These are phyloP conservation scores for Phytophthora sojae DNA, from an alignment of 352 stramenopile species.

Conservation along the genomic window DNA sequence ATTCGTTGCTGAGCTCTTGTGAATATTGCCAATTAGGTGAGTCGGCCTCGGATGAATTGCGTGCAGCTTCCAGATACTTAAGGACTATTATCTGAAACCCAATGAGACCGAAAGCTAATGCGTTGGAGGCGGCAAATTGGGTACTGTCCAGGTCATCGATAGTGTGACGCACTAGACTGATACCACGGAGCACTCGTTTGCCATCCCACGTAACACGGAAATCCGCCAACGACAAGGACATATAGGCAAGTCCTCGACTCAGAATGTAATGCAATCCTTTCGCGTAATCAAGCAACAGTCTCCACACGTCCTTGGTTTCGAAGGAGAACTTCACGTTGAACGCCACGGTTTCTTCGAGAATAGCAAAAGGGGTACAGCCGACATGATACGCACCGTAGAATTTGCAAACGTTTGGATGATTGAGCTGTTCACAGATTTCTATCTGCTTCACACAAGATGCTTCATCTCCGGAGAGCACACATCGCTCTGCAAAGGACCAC, in stretches of 20 bases:
- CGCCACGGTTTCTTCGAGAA: background rate
- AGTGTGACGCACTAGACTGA: background rate
- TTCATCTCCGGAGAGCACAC: background rate
- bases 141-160: background rate
- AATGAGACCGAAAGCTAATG: background rate
- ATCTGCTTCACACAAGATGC: background rate
- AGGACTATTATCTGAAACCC: background rate
- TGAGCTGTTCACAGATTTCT: background rate
- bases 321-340: background rate
- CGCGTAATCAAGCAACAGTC: background rate
- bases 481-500: slow-evolving; percentile 1
- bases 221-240: background rate
- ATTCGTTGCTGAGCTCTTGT: background rate
- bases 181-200: background rate
- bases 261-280: slow-evolving; percentile 3
- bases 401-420: background rate
- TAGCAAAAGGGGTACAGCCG: background rate
- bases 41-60: background rate
- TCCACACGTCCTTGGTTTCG: background rate
- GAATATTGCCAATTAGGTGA: background rate
- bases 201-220: background rate
- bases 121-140: background rate
- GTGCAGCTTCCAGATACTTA: background rate
- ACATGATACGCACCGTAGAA: slow-evolving; percentile 2
- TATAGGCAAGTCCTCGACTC: background rate